These are phyloP conservation scores for Larix sibirica DNA, from an alignment of 83 land plant species.

Conservation along the genomic window DNA sequence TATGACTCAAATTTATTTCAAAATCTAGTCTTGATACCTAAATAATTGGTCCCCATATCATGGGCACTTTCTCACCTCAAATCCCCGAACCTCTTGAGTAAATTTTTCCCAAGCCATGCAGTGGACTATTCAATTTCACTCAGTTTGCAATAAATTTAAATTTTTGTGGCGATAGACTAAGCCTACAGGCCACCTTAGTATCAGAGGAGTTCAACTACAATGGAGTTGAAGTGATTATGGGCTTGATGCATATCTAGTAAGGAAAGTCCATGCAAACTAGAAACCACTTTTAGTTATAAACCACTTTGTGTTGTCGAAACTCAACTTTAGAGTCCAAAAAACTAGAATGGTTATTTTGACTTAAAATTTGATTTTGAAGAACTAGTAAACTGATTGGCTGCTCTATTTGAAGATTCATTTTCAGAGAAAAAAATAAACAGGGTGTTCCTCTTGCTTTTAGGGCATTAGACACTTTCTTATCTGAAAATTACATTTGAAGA, in stretches of 20 bases:
- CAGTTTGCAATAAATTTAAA: background rate
- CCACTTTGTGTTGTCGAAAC: background rate
- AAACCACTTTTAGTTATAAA: too few relatives aligned
- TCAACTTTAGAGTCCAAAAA: background rate
- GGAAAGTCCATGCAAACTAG: too few relatives aligned
- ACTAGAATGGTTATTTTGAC: background rate
- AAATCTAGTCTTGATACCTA: background rate
- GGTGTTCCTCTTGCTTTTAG: background rate
- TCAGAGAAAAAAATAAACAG: background rate
- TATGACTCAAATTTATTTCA: too few relatives aligned
- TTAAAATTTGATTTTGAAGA: background rate
- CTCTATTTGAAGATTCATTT: background rate
- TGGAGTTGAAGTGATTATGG: too few relatives aligned
- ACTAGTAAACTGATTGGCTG: background rate
- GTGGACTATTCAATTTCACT: background rate
- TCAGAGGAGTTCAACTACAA: too few relatives aligned
- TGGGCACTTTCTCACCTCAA: background rate
- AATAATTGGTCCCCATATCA: background rate
- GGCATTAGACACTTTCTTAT: background rate
- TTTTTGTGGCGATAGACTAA: background rate
- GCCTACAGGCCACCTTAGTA: background rate
- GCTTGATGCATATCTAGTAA: too few relatives aligned
- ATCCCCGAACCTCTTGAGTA: background rate
- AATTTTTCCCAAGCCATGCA: background rate
- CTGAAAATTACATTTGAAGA: background rate